Conservation (phyloP, 345 rosid genomes). For the Populus pruinosa region DNA sequence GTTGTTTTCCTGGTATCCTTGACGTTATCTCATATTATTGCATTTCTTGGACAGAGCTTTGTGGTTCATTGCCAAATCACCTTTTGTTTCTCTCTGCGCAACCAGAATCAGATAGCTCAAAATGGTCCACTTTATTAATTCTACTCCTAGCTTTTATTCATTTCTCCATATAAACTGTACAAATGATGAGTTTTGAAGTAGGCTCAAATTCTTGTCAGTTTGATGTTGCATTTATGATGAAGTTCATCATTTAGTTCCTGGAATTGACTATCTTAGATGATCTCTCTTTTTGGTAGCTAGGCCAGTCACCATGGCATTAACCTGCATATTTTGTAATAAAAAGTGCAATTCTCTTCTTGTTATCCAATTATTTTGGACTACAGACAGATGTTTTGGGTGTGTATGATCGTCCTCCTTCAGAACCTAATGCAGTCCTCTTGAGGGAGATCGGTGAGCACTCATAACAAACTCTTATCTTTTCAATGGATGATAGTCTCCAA, state of each 20-base stretch:
- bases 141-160: neutral
- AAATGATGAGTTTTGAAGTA: neutral
- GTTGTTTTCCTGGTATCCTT: conserved; percentile 94
- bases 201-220: neutral
- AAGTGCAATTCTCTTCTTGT: neutral
- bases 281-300: too few species aligned
- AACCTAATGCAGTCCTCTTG: conserved; percentile 64
- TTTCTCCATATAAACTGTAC: neutral
- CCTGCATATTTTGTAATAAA: too few species aligned
- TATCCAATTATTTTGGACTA: conserved; percentile 23
- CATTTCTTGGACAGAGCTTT: neutral
- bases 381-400: conserved; percentile 92
- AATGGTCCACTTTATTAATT: neutral
- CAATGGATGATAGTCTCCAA: neutral
- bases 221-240: neutral
- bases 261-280: neutral
- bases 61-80: neutral
- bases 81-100: neutral
- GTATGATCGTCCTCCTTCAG: conserved; percentile 81
- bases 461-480: neutral
- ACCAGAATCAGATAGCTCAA: neutral
- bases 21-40: neutral
- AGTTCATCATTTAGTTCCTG: neutral
- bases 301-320: too few species aligned
- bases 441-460: conserved; percentile 70